These are phyloP conservation scores for Saturnispora hagleri DNA, from an alignment of 805 yeast species.

Conservation along the genomic window DNA sequence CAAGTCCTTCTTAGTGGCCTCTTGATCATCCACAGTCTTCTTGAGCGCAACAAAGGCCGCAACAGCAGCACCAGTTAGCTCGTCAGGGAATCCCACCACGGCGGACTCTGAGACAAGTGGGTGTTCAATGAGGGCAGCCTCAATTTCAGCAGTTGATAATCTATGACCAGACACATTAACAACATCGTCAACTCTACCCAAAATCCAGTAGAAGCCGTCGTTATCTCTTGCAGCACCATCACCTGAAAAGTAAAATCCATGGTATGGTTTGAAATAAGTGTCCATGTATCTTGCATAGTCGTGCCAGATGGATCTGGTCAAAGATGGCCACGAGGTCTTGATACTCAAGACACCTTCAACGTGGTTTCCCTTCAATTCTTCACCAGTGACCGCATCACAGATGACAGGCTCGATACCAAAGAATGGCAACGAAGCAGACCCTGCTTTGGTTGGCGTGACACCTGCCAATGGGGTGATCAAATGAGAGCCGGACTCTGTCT, in stretches of 20 bases:
- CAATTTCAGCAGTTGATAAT: conserved; percentile 82
- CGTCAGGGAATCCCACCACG: conserved; percentile 76
- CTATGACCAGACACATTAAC: conserved; percentile 84
- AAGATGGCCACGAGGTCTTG: conserved; percentile 73
- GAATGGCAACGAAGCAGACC: conserved; percentile 77
- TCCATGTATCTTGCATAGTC: conserved; percentile 69
- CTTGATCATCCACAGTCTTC: conserved; percentile 38
- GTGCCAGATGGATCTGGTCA: conserved; percentile 75
- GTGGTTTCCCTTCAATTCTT: conserved; percentile 56
- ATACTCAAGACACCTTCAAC: conserved; percentile 78
- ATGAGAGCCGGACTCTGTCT: conserved; percentile 80
- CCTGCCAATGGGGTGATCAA: conserved; percentile 70
- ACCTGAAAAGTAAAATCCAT: conserved; percentile 77
- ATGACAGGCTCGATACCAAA: conserved; percentile 71
- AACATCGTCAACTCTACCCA: conserved; percentile 84
- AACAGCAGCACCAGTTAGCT: conserved; percentile 80
- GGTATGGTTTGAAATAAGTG: conserved; percentile 76
- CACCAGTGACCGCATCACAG: conserved; percentile 67
- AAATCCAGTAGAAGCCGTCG: conserved; percentile 79
- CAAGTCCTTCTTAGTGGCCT: conserved; percentile 51
- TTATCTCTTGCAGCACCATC: conserved; percentile 84
- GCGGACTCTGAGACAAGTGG: conserved; percentile 67
- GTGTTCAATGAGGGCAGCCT: conserved; percentile 72
- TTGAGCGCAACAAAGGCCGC: conserved; percentile 74
- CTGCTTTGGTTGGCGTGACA: conserved; percentile 74